These are phyloP conservation scores for Vigna trinervia DNA, from an alignment of 306 rosid genomes.

Conservation along the genomic window DNA sequence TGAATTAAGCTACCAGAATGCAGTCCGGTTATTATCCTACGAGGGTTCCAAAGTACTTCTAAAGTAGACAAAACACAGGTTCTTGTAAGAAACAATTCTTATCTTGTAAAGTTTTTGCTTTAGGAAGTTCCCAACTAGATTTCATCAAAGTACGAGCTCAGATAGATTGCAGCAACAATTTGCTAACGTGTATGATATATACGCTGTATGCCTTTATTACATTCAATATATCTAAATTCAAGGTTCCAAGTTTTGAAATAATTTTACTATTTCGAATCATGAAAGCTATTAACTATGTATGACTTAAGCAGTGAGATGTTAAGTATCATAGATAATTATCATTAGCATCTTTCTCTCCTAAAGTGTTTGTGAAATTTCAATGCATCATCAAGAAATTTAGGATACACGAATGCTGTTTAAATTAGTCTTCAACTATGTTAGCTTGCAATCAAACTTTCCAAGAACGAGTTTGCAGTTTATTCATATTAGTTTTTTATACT, in stretches of 20 bases:
- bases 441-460: no score
- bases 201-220: background rate
- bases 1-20: slow-evolving; percentile 49
- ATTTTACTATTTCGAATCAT: background rate
- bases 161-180: background rate
- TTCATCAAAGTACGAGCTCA: background rate
- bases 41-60: slow-evolving; percentile 48
- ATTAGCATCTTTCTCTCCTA: no score
- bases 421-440: no score
- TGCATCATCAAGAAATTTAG: no score
- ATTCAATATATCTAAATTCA: background rate
- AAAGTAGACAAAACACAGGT: slow-evolving; percentile 25
- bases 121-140: background rate
- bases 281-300: background rate
- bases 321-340: background rate
- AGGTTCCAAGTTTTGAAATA: background rate
- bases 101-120: background rate
- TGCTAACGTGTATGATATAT: background rate
- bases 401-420: no score
- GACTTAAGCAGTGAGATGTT: background rate
- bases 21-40: slow-evolving; percentile 47
- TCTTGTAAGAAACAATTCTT: background rate
- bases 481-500: no score
- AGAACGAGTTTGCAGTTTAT: no score
- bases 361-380: no score